phyloP scores from a whole-genome alignment of 1,284 basidiomycete species.

The Cryptococcus sp. region DNA sequence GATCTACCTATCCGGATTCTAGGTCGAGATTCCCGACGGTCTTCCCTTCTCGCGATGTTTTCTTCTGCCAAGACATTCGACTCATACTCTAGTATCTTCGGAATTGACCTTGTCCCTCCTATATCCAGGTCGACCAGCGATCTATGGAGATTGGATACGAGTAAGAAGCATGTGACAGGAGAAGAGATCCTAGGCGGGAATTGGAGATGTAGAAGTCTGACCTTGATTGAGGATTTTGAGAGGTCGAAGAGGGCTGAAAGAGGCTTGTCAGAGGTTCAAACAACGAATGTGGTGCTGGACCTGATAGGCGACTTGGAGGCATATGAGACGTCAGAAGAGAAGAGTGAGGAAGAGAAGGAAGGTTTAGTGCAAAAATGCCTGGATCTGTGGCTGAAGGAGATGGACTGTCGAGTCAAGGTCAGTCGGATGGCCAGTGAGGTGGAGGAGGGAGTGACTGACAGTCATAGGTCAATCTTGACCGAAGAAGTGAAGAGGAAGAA shows the following conservation, averaged over 20 bases:
- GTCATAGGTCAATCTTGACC: conserved; percentile 47
- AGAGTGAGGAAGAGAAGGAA: conserved; percentile 59
- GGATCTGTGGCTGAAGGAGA: conserved; percentile 73
- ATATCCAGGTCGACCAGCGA: conserved; percentile 81
- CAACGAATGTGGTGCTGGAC: conserved; percentile 70
- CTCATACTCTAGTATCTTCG: conserved; percentile 62
- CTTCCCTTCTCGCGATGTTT: conserved; percentile 67
- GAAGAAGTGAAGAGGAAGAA: conserved; percentile 50
- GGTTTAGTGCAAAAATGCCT: conserved; percentile 62
- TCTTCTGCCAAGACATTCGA: conserved; percentile 63
- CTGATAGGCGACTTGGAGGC: conserved; percentile 15
- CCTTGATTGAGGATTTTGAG: conserved; percentile 78
- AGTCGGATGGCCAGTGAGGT: conserved; percentile 15
- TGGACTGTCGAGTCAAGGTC: conserved; percentile 71
- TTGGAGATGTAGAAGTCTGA: conserved; percentile 85
- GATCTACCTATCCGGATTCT: conserved; percentile 85
- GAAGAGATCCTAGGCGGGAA: conserved; percentile 67
- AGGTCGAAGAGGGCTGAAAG: conserved; percentile 64
- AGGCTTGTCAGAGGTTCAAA: conserved; percentile 80
- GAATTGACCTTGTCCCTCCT: conserved; percentile 73
- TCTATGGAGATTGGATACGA: conserved; percentile 90
- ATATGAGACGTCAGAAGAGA: conserved; percentile 21
- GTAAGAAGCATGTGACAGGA: conserved; percentile 85
- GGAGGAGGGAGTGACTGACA: neutral
- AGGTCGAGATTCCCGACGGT: conserved; percentile 72